Percentiles rank a stretch among this genome's conserved stretches.
Conservation (phyloP, 805 yeast genomes). For the Sungouiella blattae region DNA sequence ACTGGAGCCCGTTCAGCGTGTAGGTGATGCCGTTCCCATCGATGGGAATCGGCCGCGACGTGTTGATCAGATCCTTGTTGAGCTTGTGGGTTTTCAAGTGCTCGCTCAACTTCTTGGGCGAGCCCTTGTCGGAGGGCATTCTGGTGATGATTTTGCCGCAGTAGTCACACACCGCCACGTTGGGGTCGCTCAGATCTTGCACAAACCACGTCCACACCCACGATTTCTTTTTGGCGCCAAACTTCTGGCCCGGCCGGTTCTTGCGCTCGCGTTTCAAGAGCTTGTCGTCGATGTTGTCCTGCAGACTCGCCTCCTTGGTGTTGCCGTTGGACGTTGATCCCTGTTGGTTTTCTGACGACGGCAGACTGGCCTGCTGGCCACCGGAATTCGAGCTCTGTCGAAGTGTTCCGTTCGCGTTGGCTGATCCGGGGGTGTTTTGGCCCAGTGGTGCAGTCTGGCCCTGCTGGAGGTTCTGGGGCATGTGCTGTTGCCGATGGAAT, state of each 20-base stretch:
- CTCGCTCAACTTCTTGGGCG: slow-evolving; percentile 57
- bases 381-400: neutral
- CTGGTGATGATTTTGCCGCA: slow-evolving; percentile 50
- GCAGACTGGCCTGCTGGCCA: neutral
- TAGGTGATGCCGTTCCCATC: slow-evolving; percentile 37
- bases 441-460: neutral
- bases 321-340: neutral
- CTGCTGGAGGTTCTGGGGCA: slow-evolving; percentile 1
- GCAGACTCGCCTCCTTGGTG: slow-evolving; percentile 1
- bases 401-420: neutral
- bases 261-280: slow-evolving; percentile 26
- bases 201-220: slow-evolving; percentile 66
- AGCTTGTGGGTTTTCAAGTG: slow-evolving; percentile 55
- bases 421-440: neutral
- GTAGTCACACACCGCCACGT: slow-evolving; percentile 51
- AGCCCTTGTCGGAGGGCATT: slow-evolving; percentile 51
- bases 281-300: neutral
- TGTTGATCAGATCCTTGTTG: slow-evolving; percentile 36
- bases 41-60: slow-evolving; percentile 35
- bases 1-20: slow-evolving; percentile 28
- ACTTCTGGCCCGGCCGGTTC: slow-evolving; percentile 52
- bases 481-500: slow-evolving; percentile 6
- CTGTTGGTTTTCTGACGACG: neutral
- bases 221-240: slow-evolving; percentile 58
- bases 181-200: slow-evolving; percentile 46